Base-by-base conservation (phyloP, 2,329 filamentous ascomycete genomes). In the Lachnellula cervina region DNA sequence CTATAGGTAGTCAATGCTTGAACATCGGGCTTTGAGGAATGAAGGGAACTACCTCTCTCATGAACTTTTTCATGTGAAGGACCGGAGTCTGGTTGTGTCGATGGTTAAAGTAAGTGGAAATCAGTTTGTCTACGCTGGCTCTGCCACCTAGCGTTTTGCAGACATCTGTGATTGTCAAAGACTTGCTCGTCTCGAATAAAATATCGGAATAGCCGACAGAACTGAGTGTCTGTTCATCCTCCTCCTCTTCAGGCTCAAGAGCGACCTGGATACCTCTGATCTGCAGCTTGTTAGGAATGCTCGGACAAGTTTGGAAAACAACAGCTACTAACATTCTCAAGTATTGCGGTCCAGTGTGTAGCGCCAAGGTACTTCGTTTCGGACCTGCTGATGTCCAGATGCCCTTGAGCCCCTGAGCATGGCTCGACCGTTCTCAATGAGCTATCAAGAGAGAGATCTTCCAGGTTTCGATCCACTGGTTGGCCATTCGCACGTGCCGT, bases 321-420 rank as follows among this genome's bases (percentile, higher is more conserved):
- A 21, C 16, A 25, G 76, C 71, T 35, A 50, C 48, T n/a, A 60
- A 81, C 79, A 70, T 82, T 78, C 61, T 82, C 77, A 9, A 82
- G 66, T 68, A 83, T 80, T 3, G 80, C 79, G 73, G 81, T 77
- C 56, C 80, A 81, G 34, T 83, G 79, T 47, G 80, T 82, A 2
- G 78, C 79, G 2, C 80, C 80, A 5, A 81, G 74, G 59, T 80
- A 83, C n/a, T 74, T 79, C 37, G 73, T 75, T 46, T 49, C 55
- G 17, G 34, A 49, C 16, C 49, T 55, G 35, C 52, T 49, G n/a
- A 35, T 45, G 34, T 51, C 44, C 14, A 55, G 28, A 50, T 35
- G 52, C 3, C 45, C 40, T 21, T 16, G 34, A 14, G 11, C 4
- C 14, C 9, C 47, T 23, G 49, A 34, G 16, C n/a, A 9, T 11